These are phyloP conservation scores for Fusarium pseudograminearum DNA, from an alignment of 2,329 filamentous ascomycete species.

Conservation along the genomic window DNA sequence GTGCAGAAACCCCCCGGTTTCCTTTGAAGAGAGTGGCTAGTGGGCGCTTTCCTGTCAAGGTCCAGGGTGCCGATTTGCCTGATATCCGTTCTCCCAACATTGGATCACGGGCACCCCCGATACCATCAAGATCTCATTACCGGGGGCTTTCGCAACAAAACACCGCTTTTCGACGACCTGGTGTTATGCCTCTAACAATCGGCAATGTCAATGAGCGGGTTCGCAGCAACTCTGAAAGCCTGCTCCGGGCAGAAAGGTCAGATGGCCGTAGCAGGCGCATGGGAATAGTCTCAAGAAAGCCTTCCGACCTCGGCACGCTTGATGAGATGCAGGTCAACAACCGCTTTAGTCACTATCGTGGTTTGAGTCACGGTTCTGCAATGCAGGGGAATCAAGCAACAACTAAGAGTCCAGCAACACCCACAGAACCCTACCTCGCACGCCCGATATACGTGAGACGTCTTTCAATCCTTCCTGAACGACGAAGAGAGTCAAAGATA, in stretches of 20 bases:
- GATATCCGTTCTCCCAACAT: constrained; percentile 76
- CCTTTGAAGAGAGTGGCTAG: constrained; percentile 72
- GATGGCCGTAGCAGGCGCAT: constrained; percentile 71
- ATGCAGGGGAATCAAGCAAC: constrained; percentile 66
- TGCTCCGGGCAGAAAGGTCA: constrained; percentile 65
- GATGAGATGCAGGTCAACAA: constrained; percentile 73
- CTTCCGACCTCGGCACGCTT: constrained; percentile 70
- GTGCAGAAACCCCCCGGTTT: constrained; percentile 82
- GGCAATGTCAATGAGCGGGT: constrained; percentile 76
- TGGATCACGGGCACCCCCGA: constrained; percentile 74
- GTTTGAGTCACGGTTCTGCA: constrained; percentile 75
- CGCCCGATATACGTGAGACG: constrained; percentile 73
- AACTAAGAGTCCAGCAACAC: constrained; percentile 68
- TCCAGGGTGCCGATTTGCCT: constrained; percentile 77
- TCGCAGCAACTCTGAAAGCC: constrained; percentile 73
- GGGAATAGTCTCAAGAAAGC: constrained; percentile 71
- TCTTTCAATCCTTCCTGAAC: constrained; percentile 72
- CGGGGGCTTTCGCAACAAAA: constrained; percentile 79
- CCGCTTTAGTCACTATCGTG: constrained; percentile 74
- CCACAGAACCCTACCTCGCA: constrained; percentile 67
- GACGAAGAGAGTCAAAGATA: constrained; percentile 70
- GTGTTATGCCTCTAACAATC: constrained; percentile 77
- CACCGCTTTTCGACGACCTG: constrained; percentile 73
- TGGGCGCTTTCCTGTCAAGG: constrained; percentile 76
- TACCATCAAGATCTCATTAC: constrained; percentile 82